Base-by-base conservation (phyloP, 352 stramenopile species). In the Ophiocytium majus region DNA sequence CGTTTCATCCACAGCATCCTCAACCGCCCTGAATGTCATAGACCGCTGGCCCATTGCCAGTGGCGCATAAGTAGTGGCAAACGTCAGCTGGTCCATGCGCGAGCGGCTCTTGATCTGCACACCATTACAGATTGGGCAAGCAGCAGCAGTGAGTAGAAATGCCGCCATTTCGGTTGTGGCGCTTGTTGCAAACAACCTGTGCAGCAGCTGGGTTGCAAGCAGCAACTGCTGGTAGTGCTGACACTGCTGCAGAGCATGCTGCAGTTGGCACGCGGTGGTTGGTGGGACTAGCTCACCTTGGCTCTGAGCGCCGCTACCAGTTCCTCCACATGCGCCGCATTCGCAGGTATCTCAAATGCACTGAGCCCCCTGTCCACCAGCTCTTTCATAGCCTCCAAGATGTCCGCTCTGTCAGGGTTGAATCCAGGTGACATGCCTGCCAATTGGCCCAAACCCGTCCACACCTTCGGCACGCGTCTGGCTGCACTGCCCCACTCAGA, bases 341-440 rank as follows among this genome's bases (percentile, higher is more conserved):
- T 14, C 5, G 66, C 32, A 78, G 66, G 66, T 43, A 78, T 78
- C 14, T 78, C 66, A 78, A 78, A 78, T 17, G 66, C 66, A 17
- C 5, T 78, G 5, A 78, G 14, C 5, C 66, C 66, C 5, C 35
- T 5, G 5, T 78, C 66, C 35, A 17, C 14, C 5, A 78, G 32
- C 5, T 5, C 35, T 14, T 78, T 78, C 66, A 78, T 78, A 5
- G 66, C 32, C 14, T 78, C 35, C 32, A 43, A 5, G 14, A 78
- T 43, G 5, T 14, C 66, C 5, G 32, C 66, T 35, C 32, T 5
- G 32, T 78, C 66, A 14, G 66, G 66, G 14, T 78, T 78, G 35
- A 43, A 78, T 43, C 35, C 66, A 5, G 5, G 5, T 10, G 31
- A 5, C 64, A 76, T 34, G 5, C 34, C 31, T 17, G 64, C 64